Conservation (phyloP, 208 protist species). For the Trypanosoma lewisi region DNA sequence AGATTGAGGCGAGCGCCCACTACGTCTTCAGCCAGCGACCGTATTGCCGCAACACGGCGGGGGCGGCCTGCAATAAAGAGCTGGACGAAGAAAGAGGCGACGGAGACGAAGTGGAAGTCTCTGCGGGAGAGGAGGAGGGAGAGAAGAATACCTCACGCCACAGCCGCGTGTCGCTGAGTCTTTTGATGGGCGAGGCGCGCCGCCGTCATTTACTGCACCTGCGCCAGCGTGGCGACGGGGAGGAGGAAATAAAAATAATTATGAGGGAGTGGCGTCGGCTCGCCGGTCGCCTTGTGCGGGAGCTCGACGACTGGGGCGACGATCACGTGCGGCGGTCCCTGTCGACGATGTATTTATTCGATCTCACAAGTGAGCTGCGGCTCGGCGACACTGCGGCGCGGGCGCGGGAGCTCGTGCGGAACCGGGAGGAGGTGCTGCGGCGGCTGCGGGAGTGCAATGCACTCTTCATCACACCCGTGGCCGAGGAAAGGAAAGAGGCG, state of each 20-base stretch:
- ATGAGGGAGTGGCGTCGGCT: slow-evolving; percentile 1
- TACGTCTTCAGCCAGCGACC: slow-evolving; percentile 52
- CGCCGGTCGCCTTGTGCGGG: not conserved
- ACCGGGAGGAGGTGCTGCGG: not conserved
- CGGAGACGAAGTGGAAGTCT: not conserved
- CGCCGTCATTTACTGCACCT: slow-evolving; percentile 9
- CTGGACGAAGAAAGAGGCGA: not conserved
- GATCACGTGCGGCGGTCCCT: not conserved
- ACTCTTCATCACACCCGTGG: slow-evolving; percentile 2
- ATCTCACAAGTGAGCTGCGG: not conserved
- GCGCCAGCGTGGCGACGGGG: not conserved
- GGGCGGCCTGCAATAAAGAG: not conserved
- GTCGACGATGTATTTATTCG: slow-evolving; percentile 10
- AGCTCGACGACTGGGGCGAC: slow-evolving; percentile 8
- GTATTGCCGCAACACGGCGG: slow-evolving; percentile 20
- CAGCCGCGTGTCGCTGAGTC: slow-evolving; percentile 16
- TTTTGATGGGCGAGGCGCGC: slow-evolving; percentile 21
- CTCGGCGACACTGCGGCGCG: not conserved
- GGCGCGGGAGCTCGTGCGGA: not conserved
- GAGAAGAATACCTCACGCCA: not conserved
- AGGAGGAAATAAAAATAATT: not conserved
- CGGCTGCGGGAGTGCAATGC: not conserved
- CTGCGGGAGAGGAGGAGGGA: not conserved
- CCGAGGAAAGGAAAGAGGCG: too few species aligned
- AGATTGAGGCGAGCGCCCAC: slow-evolving; percentile 57